Base-by-base conservation (phyloP, 495 filamentous ascomycete species). In the Penicillium manginii region DNA sequence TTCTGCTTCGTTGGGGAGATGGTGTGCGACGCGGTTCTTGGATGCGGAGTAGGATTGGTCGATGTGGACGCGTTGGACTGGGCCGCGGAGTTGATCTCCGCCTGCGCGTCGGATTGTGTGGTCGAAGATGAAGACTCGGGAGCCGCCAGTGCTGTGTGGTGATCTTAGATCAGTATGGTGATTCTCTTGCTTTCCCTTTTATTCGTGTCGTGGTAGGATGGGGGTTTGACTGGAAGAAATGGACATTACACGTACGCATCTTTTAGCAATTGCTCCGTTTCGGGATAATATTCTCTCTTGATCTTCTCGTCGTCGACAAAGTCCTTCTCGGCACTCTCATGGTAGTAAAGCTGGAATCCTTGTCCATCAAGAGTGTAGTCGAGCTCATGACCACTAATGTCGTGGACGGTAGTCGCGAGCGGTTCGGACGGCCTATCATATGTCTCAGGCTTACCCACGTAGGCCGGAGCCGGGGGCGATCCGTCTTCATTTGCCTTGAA, bases 101-200 rank as follows among this genome's bases (percentile, higher is more conserved):
- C 58, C 35, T 5, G 54, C 54, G n/a, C 86, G 85, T n/a, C 86
- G 86, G 80, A 88, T 84, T 33, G 87, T 91, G 70, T 90, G 86
- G 76, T 90, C 86, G 69, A 90, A 91, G 74, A 91, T 88, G 78
- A 87, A 84, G 69, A 90, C 75, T 18, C 71, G 67, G 23, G 76
- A 72, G 52, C 79, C 83, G 47, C 78, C 81, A n/a, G 80, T 84
- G 29, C 81, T 85, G 35, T 58, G 26, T 8, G 15, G 26, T 8
- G 22, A 29, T 42, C 26, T 46, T 29, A 52, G 31, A n/a, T 46
- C 33, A 21, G 54, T 53, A 45, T 37, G 5, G 9, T 29, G 26
- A 7, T 29, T 29, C 26, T 29, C 9, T 29, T 26, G 4, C 9
- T 29, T 29, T 23, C 4, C 4, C 4, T 23, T 23, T 23, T 23